Base-by-base conservation (phyloP, 2,329 filamentous ascomycete genomes). In the Drechslerella stenobrocha region DNA sequence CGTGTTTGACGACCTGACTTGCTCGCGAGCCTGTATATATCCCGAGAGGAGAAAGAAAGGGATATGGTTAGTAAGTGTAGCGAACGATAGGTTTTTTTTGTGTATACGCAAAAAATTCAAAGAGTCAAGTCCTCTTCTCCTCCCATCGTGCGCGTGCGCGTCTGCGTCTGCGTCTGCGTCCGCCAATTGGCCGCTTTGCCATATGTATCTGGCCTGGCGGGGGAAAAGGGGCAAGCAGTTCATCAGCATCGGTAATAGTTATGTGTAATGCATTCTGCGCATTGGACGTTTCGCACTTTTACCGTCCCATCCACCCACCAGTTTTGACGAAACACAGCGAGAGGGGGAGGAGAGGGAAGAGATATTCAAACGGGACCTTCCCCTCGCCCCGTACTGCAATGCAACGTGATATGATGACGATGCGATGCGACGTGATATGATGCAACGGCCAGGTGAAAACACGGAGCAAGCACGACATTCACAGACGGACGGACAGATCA, bases 1-100 rank as follows among this genome's bases (percentile, higher is more conserved):
- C 87, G 76, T 97, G 92, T 20, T 88, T 87, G 1, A 97, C 90
- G 13, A 96, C 90, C 78, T 97, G 92, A 1, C 90, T 90, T 1
- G 92, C 92, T 28, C 90, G 84, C 2, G 86, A 86, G 13, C 92
- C 84, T 84, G 71, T 58, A 11, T 13, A 24, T 47, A 7, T 9
- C n/a, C 13, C 11, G 28, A 9, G n/a, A 5, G 44, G 18, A 6
- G 40, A 13, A 4, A 37, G 34, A n/a, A n/a, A n/a, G n/a, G n/a
- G n/a, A n/a, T n/a, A n/a, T n/a, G n/a, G n/a, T n/a, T n/a, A n/a
- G n/a, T n/a, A n/a, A n/a, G n/a, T n/a, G 28, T 30, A 30, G 5
- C 28, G 11, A 5, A 5, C 11, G 5, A 11, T 30, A 5, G 11
- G 28, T 11, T 30, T 30, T 30, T 11, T 18, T 20, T 20, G 13